Base-by-base conservation (phyloP, 768 basidiomycete species). In the Lenzites betulinus region DNA sequence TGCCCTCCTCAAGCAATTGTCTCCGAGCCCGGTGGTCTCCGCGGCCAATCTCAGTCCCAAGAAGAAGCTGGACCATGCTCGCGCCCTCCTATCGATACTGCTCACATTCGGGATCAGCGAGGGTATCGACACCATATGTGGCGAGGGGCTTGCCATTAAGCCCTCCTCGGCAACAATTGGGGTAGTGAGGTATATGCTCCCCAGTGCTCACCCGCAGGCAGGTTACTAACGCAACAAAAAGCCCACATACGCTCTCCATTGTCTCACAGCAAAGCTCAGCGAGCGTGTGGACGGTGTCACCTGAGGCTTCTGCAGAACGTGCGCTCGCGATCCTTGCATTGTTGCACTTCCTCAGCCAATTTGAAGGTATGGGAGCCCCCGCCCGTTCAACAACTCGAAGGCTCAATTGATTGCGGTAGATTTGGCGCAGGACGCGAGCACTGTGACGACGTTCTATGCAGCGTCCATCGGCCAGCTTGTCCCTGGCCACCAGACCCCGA, bases 361-460 rank as follows among this genome's bases (percentile, higher is more conserved):
- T 87, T 61, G 88, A 90, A 73, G 88, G 94, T 86, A 56, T 33
- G 74, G 39, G 25, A 20, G 54, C 25, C 7, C 7, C 22, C 7
- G 16, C 48, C 9, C 12, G 35, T 51, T 7, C 2, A 7, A 12
- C 9, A n/a, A 22, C 13, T 22, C 15, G 28, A 18, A 28, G 23
- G 23, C 9, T 38, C 47, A 62, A 46, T 39, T 9, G 15, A 11
- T 9, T 52, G 28, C 39, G 59, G 25, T 63, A 93, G 93, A 91
- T 39, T 77, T 86, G 5, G 81, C 87, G 52, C 85, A 88, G 52
- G 79, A 79, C 28, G 88, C 88, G 16, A 88, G 83, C 62, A 86
- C 88, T 1, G 84, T 92, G 22, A 87, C 90, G 61, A 81, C 88
- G 0, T 96, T 92, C 71, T 97, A 94, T 71, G 81, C 88, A 0